Conservation (phyloP, 441 rosid species). For the Capsella rubella region DNA sequence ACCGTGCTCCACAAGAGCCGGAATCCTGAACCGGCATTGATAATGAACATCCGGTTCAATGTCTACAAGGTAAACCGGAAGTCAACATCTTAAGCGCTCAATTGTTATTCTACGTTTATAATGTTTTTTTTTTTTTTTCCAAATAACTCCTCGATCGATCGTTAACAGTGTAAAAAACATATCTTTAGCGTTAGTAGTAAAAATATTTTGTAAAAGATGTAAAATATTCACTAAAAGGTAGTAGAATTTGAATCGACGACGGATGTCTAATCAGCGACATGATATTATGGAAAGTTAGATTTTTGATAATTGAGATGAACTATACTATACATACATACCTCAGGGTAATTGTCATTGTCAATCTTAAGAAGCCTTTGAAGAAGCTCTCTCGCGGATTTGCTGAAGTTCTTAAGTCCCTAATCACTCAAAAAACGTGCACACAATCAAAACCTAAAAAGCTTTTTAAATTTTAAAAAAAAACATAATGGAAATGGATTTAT, state of each 20-base stretch:
- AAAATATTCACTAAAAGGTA: too few relatives aligned
- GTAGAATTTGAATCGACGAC: background rate
- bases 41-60: conserved; percentile 93
- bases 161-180: background rate
- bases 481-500: background rate
- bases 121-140: too few relatives aligned
- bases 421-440: conserved; percentile 35
- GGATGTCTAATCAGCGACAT: background rate
- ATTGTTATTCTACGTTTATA: background rate
- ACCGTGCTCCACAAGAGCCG: conserved; percentile 94
- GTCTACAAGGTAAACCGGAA: conserved; percentile 61
- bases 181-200: background rate
- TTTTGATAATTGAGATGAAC: background rate
- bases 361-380: conserved; percentile 75
- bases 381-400: conserved; percentile 91
- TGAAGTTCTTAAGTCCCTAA: conserved; percentile 86
- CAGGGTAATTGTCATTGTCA: conserved; percentile 93
- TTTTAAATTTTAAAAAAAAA: background rate
- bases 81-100: background rate
- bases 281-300: background rate
- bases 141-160: background rate
- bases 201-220: background rate
- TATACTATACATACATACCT: conserved; percentile 52
- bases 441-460: background rate
- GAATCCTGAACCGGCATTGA: conserved; percentile 98